These are phyloP conservation scores for Chalciporus chontae DNA, from an alignment of 768 basidiomycete genomes.

Conservation along the genomic window DNA sequence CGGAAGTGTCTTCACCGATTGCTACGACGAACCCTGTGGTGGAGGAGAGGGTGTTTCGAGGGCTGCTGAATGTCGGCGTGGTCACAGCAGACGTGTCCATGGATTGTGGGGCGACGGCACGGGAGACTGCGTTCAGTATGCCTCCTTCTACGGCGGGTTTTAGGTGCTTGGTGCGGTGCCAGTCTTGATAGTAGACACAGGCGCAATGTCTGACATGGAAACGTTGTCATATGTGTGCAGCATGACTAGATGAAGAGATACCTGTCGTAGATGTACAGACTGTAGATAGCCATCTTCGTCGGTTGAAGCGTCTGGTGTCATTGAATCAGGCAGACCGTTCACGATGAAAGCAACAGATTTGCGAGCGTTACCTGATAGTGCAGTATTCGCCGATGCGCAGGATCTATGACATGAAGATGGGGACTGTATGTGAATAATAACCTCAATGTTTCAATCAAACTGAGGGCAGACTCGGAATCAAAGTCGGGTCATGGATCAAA, in stretches of 20 bases:
- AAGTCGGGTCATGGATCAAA: no score
- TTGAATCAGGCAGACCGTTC: no score
- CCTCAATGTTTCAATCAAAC: no score
- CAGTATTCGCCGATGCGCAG: no score
- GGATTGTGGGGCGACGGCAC: conserved; percentile 47
- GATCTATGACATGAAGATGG: no score
- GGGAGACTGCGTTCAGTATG: conserved; percentile 77
- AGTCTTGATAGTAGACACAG: conserved; percentile 94
- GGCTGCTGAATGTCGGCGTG: conserved; percentile 47
- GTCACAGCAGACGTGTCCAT: conserved; percentile 32
- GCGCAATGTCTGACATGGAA: conserved; percentile 67
- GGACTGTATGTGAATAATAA: no score
- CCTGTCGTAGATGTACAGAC: conserved; percentile 94
- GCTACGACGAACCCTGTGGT: conserved; percentile 69
- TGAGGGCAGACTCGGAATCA: no score
- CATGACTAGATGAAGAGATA: conserved; percentile 15
- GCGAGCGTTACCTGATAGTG: no score
- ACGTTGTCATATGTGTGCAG: neutral
- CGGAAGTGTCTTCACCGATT: conserved; percentile 40
- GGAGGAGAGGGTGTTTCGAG: conserved; percentile 64
- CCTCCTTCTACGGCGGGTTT: conserved; percentile 70
- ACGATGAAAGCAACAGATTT: no score
- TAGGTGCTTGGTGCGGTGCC: conserved; percentile 77
- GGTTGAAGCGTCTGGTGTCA: neutral
- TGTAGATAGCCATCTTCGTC: conserved; percentile 80